Conservation (phyloP, 345 rosid genomes). For the Eucalyptus curtisii region DNA sequence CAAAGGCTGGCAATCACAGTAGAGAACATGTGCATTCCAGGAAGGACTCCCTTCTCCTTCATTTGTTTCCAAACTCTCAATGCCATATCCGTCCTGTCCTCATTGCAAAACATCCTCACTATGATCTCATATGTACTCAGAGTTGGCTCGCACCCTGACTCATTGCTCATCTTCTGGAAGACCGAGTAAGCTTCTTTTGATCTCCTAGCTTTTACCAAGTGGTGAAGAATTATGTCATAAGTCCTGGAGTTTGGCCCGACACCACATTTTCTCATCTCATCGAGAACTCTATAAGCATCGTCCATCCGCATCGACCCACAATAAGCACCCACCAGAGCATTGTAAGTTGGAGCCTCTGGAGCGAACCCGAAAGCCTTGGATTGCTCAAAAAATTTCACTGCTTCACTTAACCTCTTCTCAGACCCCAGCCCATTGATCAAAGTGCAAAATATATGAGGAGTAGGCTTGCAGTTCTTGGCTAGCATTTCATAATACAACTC, state of each 20-base stretch:
- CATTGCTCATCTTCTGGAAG: conserved; percentile 38
- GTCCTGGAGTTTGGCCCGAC: conserved; percentile 69
- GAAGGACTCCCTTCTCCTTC: conserved; percentile 64
- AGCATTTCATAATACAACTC: conserved; percentile 53
- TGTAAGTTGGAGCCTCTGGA: conserved; percentile 65
- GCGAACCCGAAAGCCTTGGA: conserved; percentile 50
- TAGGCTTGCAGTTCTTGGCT: conserved; percentile 40
- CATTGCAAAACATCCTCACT: conserved; percentile 79
- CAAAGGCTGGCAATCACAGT: conserved; percentile 48
- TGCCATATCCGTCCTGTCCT: conserved; percentile 52
- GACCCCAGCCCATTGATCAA: conserved; percentile 76
- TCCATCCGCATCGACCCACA: conserved; percentile 49
- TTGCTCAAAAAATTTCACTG: conserved; percentile 40
- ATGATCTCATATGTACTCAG: conserved; percentile 73
- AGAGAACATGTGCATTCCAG: conserved; percentile 87
- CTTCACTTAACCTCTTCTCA: conserved; percentile 45
- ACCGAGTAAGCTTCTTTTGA: conserved; percentile 40
- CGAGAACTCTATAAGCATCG: conserved; percentile 38
- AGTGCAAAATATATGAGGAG: conserved; percentile 69
- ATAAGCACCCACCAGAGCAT: conserved; percentile 71
- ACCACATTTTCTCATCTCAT: conserved; percentile 54
- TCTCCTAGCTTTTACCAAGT: conserved; percentile 32
- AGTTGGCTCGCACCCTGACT: conserved; percentile 35
- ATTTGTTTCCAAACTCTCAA: conserved; percentile 57
- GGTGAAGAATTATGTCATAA: conserved; percentile 70